Conservation (phyloP, 345 rosid genomes). For the Luvunga scandens region DNA sequence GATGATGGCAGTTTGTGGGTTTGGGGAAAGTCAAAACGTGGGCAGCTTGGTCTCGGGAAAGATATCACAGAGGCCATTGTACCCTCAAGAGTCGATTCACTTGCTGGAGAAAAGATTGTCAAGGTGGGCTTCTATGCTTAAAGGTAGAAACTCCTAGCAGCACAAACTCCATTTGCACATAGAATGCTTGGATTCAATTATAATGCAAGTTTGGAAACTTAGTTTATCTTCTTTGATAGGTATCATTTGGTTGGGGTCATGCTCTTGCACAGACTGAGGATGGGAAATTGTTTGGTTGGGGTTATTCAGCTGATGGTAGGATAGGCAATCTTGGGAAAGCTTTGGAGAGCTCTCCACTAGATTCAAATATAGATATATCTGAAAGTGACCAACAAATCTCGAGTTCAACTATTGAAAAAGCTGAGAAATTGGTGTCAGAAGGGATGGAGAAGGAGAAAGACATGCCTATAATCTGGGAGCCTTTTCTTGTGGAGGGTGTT, state of each 20-base stretch:
- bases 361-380: conserved; percentile 29
- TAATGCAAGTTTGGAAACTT: conserved; percentile 6
- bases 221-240: conserved; percentile 42
- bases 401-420: conserved; percentile 37
- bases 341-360: conserved; percentile 53
- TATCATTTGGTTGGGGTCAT: conserved; percentile 95
- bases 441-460: conserved; percentile 73
- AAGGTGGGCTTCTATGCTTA: conserved; percentile 54
- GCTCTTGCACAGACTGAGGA: conserved; percentile 70
- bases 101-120: conserved; percentile 57
- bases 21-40: conserved; percentile 95
- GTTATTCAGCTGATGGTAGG: conserved; percentile 88
- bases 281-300: conserved; percentile 87
- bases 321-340: conserved; percentile 56
- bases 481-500: conserved; percentile 57
- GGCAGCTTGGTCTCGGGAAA: conserved; percentile 93
- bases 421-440: conserved; percentile 64
- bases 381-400: conserved; percentile 11
- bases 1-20: conserved; percentile 91
- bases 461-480: conserved; percentile 89
- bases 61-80: conserved; percentile 44
- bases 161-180: not conserved
- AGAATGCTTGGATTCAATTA: not conserved
- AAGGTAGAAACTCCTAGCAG: conserved; percentile 16
- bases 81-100: conserved; percentile 64